Base-by-base conservation (phyloP, 2,329 filamentous ascomycete genomes). In the Arthrocladium fulminans region DNA sequence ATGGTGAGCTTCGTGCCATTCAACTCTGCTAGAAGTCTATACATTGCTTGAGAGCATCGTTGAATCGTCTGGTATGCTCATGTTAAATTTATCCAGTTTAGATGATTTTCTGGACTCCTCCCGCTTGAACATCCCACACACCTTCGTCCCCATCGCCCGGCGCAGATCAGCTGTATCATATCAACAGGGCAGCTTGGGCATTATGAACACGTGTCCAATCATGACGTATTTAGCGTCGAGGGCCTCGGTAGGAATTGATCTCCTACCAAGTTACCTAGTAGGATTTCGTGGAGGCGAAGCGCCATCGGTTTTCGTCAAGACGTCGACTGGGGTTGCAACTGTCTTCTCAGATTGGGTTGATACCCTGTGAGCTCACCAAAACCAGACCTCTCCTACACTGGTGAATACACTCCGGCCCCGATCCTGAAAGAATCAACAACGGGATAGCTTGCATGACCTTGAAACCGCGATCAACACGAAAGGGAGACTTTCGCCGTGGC, bases 21-120 rank as follows among this genome's bases (percentile, higher is more conserved):
- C 51, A 80, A 80, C 57, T 66, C 66, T 2, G 48, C 79, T 3
- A 77, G 77, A 0, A 80, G 80, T 57, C 48, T 79, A 1, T 79
- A 77, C 57, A 80, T 80, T 49, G 77, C 75, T 30, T 73, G 75
- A 72, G 61, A 54, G 71, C 67, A 19, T 13, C 23, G 13, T 10
- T 19, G 9, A 42, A 9, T 8, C 15, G 7, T 37, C 10, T 4
- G 13, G 22, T n/a, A 22, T 15, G 13, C 12, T 38, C 19, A 15
- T 9, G 3, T 37, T 24, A 39, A 12, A 47, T 23, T 27, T 2
- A 10, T 27, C 2, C 9, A 15, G 25, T 45, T 71, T 79, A 76
- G 76, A 79, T 80, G 76, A 70, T 80, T 55, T 79, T 79, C 65
- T 81, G 77, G 77, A 80, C 55, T 55, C 67, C 1, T 68, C 70